Evolutionary conservation across 2,329 filamentous ascomycete genomes (phyloP).

Genomic region (Trichoderma semiorbis): DNA sequence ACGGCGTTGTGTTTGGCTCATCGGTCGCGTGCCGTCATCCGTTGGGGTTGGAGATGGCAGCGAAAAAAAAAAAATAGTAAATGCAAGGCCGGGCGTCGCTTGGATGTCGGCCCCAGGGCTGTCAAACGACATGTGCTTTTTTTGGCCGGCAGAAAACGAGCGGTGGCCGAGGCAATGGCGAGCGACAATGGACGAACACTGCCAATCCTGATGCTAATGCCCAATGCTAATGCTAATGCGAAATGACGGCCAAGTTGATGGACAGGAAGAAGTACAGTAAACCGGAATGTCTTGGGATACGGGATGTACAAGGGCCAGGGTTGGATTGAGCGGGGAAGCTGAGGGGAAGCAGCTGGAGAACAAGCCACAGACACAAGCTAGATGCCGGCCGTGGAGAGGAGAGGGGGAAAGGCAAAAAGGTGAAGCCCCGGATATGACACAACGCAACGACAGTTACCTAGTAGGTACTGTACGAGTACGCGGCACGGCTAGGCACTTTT

Average conservation of each 20-base stretch:
- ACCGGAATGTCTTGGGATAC: neutral
- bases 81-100: neutral
- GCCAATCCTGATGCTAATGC: neutral
- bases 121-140: neutral
- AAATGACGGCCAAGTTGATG: neutral
- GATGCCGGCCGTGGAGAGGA: conserved; percentile 7
- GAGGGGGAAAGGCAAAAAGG: conserved; percentile 3
- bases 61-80: neutral
- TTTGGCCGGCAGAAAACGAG: neutral
- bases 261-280: neutral
- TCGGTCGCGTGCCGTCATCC: conserved; percentile 20
- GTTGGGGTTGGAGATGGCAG: conserved; percentile 11
- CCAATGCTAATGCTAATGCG: neutral
- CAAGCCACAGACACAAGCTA: neutral
- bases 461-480: neutral
- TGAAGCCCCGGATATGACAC: neutral
- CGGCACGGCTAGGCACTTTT: neutral
- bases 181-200: neutral
- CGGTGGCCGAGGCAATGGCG: neutral
- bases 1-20: conserved; percentile 3
- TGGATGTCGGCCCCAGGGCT: neutral
- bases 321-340: neutral
- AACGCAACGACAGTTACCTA: neutral
- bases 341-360: neutral
- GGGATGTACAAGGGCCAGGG: neutral